Evolutionary conservation across 768 basidiomycete genomes (phyloP).

Genomic region (Termitomyces sp.): DNA sequence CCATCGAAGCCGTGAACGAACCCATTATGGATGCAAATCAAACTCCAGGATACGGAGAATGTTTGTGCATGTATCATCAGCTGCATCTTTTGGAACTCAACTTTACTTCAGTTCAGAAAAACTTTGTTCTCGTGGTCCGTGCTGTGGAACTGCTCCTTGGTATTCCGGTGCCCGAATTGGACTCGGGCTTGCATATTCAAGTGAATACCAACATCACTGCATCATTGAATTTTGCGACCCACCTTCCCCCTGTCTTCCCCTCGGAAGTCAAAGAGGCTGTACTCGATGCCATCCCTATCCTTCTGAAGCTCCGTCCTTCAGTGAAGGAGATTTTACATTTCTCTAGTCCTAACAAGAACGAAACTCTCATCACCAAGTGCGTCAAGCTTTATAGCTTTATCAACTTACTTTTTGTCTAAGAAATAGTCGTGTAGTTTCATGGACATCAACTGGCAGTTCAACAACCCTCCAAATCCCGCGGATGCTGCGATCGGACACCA

Average conservation of each 20-base stretch:
- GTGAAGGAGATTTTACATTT: conserved; percentile 21
- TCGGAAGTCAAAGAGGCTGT: conserved; percentile 29
- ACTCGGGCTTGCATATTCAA: neutral
- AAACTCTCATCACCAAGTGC: conserved; percentile 36
- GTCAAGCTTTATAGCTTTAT: conserved; percentile 5
- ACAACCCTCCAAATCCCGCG: conserved; percentile 69
- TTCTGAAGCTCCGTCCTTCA: conserved; percentile 24
- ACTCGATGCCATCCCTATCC: conserved; percentile 33
- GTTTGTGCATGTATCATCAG: conserved; percentile 34
- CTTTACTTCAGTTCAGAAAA: conserved; percentile 51
- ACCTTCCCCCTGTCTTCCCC: conserved; percentile 21
- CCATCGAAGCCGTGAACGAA: conserved; percentile 78
- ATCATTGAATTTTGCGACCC: conserved; percentile 17
- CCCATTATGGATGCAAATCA: conserved; percentile 66
- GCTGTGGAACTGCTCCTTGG: conserved; percentile 62
- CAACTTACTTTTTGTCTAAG: conserved; percentile 8
- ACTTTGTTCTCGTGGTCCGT: conserved; percentile 68
- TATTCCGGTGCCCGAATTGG: conserved; percentile 33
- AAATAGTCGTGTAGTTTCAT: conserved; percentile 56
- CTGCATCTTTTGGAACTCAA: neutral
- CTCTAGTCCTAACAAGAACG: conserved; percentile 9
- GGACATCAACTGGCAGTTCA: conserved; percentile 76
- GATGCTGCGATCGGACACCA: conserved; percentile 68
- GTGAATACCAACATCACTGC: conserved; percentile 23
- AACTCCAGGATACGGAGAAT: conserved; percentile 70